A percentile compares a stretch with the other conserved stretches of the same genome.
Conservation (phyloP, 2,329 filamentous ascomycete genomes). For the Sporothrix pseudoabietina region DNA sequence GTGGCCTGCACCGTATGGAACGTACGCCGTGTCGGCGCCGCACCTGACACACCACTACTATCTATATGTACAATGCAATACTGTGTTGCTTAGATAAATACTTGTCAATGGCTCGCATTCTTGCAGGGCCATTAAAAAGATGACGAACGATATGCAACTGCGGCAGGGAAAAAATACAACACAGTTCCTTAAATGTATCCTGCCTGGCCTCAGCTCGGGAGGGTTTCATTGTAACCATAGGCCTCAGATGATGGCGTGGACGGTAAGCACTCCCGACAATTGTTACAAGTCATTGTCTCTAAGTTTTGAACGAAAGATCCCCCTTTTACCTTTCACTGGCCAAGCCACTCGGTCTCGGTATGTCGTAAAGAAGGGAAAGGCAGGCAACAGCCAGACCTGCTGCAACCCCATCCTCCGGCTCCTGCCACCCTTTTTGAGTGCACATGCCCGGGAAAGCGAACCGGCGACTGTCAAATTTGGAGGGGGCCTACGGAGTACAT, state of each 20-base stretch:
- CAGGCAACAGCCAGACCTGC: too few relatives aligned
- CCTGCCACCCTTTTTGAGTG: not conserved
- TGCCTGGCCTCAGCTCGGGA: not conserved
- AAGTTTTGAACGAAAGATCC: not conserved
- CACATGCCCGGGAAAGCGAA: not conserved
- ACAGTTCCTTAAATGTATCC: not conserved
- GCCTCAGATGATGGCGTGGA: not conserved
- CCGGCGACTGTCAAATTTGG: not conserved
- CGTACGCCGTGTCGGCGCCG: slow-evolving; percentile 1
- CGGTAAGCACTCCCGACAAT: not conserved
- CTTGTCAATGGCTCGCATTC: not conserved
- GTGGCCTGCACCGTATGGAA: not conserved
- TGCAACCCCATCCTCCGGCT: not conserved
- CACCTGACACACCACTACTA: not conserved
- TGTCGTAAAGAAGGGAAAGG: not conserved
- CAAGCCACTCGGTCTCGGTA: slow-evolving; percentile 1
- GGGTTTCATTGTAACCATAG: not conserved
- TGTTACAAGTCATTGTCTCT: not conserved
- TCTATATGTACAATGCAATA: not conserved
- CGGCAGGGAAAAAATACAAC: not conserved
- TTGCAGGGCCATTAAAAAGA: not conserved
- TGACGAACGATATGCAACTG: not conserved
- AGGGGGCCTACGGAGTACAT: not conserved
- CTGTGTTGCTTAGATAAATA: not conserved
- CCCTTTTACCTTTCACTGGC: not conserved